These are phyloP conservation scores for Boletus sp. DNA, from an alignment of 768 basidiomycete genomes.

Conservation along the genomic window DNA sequence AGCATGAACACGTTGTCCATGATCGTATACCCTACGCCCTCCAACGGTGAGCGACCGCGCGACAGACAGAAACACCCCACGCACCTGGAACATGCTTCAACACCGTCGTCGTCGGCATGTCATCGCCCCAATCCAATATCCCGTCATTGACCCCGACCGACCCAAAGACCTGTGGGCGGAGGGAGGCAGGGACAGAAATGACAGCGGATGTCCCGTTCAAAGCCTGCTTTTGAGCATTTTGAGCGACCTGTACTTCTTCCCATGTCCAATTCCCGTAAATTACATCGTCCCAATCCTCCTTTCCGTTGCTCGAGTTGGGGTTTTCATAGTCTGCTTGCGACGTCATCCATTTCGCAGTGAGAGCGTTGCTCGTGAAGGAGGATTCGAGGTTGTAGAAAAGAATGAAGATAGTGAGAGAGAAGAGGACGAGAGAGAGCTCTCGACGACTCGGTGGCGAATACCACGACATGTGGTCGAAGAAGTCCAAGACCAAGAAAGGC, in stretches of 20 bases:
- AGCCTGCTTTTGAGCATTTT: conserved; percentile 49
- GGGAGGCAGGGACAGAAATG: conserved; percentile 28
- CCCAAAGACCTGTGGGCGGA: conserved; percentile 20
- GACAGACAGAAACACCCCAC: conserved; percentile 4
- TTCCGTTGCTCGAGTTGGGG: conserved; percentile 23
- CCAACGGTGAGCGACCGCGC: not conserved
- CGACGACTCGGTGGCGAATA: conserved; percentile 64
- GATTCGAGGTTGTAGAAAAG: conserved; percentile 73
- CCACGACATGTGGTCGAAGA: conserved; percentile 48
- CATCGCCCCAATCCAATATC: conserved; percentile 51
- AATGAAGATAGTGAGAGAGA: conserved; percentile 61
- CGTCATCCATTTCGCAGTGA: conserved; percentile 20
- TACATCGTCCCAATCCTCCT: conserved; percentile 52
- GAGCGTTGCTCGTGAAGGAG: conserved; percentile 48
- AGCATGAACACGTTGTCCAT: conserved; percentile 78
- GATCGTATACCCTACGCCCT: conserved; percentile 68
- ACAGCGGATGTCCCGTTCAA: conserved; percentile 28
- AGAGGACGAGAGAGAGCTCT: conserved; percentile 66
- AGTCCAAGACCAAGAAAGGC: not conserved
- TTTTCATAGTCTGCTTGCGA: conserved; percentile 21
- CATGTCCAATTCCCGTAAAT: conserved; percentile 71
- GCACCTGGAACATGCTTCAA: conserved; percentile 65
- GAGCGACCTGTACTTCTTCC: conserved; percentile 57
- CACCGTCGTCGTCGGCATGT: conserved; percentile 54
- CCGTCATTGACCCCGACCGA: conserved; percentile 47